Evolutionary conservation across 2,329 filamentous ascomycete genomes (phyloP), one percentile per base, ranked within the genome.

Genomic region (Drechslerella dactyloides): DNA sequence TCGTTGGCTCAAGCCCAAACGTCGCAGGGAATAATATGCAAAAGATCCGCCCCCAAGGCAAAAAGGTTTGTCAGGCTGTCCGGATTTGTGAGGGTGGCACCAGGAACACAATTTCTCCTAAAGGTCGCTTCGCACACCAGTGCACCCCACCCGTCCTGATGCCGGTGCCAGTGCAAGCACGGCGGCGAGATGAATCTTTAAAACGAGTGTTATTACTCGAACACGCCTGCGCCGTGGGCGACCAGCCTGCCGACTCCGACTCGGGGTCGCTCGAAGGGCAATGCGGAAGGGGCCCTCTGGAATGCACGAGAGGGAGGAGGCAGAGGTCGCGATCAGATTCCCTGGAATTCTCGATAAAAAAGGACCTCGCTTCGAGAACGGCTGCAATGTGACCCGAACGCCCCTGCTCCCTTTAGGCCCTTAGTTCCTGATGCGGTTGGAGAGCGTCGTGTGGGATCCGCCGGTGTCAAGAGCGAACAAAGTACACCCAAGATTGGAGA

Each of bases 51-150:
- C 37, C n/a, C 59, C 50, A 44, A 54, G 27, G 57, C 57, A 70
- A 63, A 61, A 72, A 72, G 68, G 68, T 72, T 72, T 72, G 68
- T 72, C 68, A 64, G 66, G 66, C 60, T 72, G 60, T 72, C 68
- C 68, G 68, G 68, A 72, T 72, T 72, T 72, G 68, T 72, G 64
- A 70, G 66, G 66, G 66, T 70, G 66, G 53, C 66, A 72, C 68
- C 68, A 72, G 68, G 68, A 72, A 72, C 68, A 56, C 68, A 72
- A 72, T 72, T 65, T 72, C 60, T 72, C 68, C 60, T 56, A 58
- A 55, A 72, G 56, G 55, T 72, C 68, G 68, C 68, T 72, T 72
- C 68, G 68, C 48, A 70, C 56, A 59, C 33, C 33, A 37, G 40
- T 19, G 4, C 66, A 72, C 68, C 68, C 68, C 68, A 72, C 68